phyloP scores from a whole-genome alignment of 1,139 yeast species.

The Nematodospora anomalae region DNA sequence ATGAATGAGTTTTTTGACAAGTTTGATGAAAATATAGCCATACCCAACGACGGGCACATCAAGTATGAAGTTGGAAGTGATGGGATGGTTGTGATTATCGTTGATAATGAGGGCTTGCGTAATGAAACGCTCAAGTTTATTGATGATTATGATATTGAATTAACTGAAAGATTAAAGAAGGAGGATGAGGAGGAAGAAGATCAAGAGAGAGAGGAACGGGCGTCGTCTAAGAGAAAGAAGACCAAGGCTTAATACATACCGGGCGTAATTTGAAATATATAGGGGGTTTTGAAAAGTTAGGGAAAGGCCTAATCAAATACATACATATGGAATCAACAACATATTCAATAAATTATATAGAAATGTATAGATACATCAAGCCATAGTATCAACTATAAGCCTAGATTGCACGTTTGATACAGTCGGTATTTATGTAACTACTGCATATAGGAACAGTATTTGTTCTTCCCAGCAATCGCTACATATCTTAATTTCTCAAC shows the following conservation, averaged over 20 bases:
- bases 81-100: constrained; percentile 63
- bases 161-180: constrained; percentile 5
- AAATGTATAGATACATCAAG: too few relatives aligned
- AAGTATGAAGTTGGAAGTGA: constrained; percentile 74
- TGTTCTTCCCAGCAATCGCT: too few relatives aligned
- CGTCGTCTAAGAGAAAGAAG: constrained; percentile 5
- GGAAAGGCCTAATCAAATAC: too few relatives aligned
- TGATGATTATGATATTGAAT: constrained; percentile 26
- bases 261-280: too few relatives aligned
- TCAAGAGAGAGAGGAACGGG: constrained; percentile 15
- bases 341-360: too few relatives aligned
- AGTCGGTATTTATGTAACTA: too few relatives aligned
- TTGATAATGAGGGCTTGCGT: constrained; percentile 36
- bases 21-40: constrained; percentile 60
- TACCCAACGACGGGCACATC: constrained; percentile 66
- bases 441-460: too few relatives aligned
- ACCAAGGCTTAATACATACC: background rate
- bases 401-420: too few relatives aligned
- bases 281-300: too few relatives aligned
- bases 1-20: constrained; percentile 61
- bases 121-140: constrained; percentile 36
- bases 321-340: too few relatives aligned
- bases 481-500: too few relatives aligned
- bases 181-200: constrained; percentile 5
- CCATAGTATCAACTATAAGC: too few relatives aligned